These are phyloP conservation scores for Rheum nobile DNA, from an alignment of 148 eudicot genomes.

Conservation along the genomic window DNA sequence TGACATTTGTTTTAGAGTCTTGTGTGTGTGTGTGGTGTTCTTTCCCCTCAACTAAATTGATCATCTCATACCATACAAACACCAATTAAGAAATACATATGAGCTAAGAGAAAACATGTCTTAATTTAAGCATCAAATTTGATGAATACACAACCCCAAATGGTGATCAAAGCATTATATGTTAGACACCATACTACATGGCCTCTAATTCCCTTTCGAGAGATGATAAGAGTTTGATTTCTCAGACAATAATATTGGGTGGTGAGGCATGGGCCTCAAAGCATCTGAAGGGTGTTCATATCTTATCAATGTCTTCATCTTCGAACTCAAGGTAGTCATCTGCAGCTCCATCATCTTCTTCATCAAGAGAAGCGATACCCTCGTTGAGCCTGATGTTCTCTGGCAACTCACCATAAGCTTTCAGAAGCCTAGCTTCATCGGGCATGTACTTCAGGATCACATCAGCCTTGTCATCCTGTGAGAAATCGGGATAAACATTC, in stretches of 20 bases:
- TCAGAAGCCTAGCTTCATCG: constrained; percentile 41
- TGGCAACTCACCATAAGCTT: constrained; percentile 64
- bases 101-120: not conserved
- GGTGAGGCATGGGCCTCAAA: not conserved
- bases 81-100: not conserved
- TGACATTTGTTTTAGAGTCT: not conserved
- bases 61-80: not conserved
- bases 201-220: not conserved
- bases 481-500: not conserved
- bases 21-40: too few relatives aligned
- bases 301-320: constrained; percentile 94
- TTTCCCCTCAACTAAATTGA: too few relatives aligned
- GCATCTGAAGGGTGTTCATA: constrained; percentile 10
- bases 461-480: constrained; percentile 52
- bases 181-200: not conserved
- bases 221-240: not conserved
- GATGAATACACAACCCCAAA: not conserved
- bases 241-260: not conserved
- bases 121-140: constrained; percentile 1
- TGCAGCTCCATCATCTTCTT: constrained; percentile 55
- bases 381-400: constrained; percentile 54
- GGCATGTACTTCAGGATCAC: constrained; percentile 35
- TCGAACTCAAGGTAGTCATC: constrained; percentile 80
- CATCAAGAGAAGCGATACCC: constrained; percentile 59
- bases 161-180: not conserved